Base-by-base conservation (phyloP, 2,329 filamentous ascomycete genomes). In the Fusarium sp. region DNA sequence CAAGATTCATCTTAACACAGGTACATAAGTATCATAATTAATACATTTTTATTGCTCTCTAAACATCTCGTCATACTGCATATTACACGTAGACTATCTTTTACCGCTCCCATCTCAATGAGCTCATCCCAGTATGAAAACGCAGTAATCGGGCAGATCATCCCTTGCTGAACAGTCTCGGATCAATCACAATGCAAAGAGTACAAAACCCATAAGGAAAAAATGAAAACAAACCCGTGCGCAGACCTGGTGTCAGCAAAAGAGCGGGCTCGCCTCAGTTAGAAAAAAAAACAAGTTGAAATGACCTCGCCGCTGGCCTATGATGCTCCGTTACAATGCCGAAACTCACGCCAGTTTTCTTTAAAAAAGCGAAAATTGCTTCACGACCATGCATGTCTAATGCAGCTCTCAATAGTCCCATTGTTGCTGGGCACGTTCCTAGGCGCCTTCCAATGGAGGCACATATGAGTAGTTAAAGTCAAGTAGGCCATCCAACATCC, bases 401-500 rank as follows among this genome's bases (percentile, higher is more conserved):
- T 57, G 23, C 26, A 56, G 17, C 45, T 50, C 65, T 63, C 59
- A 52, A 26, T 27, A 35, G 23, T 55, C 38, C 52, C 45, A 37
- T 40, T 40, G 17, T 46, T n/a, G 41, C 67, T 40, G 50, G 50
- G 41, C 55, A 59, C 42, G 27, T 33, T 38, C 35, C 67, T 79
- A 88, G 69, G 86, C 82, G 68, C 86, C 84, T 67, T 91, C 88
- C 40, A 89, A 79, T 2, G 86, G 84, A 61, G 83, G 82, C 40
- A 86, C 84, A 75, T 88, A 91, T 14, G 85, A 87, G 77, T 91
- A 94, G 70, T 93, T 93, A 78, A 95, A 92, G 78, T 95, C 92
- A 66, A 96, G 85, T 37, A 95, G 85, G 17, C 93, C 93, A 79
- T 98, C 95, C 66, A 98, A 84, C 85, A 97, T 94, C 95, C 95